Percentiles rank a stretch among this genome's conserved stretches.
phyloP scores from a whole-genome alignment of 208 protist genomes.

The Trypanosoma mega region DNA sequence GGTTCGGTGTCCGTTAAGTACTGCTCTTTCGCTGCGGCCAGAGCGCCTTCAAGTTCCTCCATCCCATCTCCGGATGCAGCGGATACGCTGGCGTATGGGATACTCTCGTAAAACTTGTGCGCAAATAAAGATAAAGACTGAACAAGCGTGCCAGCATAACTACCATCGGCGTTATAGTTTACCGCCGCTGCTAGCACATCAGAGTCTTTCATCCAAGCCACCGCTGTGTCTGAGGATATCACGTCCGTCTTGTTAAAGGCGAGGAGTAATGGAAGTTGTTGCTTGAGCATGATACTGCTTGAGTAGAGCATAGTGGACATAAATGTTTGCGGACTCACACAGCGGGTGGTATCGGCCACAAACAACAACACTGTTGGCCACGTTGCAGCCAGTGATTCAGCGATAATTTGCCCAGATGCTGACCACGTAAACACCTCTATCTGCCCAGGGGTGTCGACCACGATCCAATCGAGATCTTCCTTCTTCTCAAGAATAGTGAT shows the following conservation, averaged over 20 bases:
- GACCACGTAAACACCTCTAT: conserved; percentile 99
- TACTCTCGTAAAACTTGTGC: conserved; percentile 97
- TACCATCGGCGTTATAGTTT: conserved; percentile 44
- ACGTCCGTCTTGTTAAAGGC: conserved; percentile 99
- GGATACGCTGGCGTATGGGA: conserved; percentile 91
- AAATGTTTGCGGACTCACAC: conserved; percentile 94
- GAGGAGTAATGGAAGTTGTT: conserved; percentile 96
- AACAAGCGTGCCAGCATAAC: conserved; percentile 90
- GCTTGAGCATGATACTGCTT: conserved; percentile 98
- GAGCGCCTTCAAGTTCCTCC: conserved; percentile 76
- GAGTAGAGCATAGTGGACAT: conserved; percentile 99
- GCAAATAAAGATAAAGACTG: conserved; percentile 95
- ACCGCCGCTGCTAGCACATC: conserved; percentile 87
- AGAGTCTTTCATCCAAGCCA: conserved; percentile 95
- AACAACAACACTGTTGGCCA: conserved; percentile 97
- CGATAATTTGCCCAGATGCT: conserved; percentile 97
- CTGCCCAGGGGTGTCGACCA: conserved; percentile 99
- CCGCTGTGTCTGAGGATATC: conserved; percentile 69
- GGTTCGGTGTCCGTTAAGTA: conserved; percentile 49
- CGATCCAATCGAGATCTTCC: conserved; percentile 89
- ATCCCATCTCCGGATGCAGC: conserved; percentile 92
- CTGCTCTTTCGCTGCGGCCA: conserved; percentile 75
- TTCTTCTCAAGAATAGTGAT: conserved; percentile 87
- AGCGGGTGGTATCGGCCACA: conserved; percentile 97
- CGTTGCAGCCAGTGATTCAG: conserved; percentile 91